Evolutionary conservation across 1,284 basidiomycete species (phyloP).

Genomic region (Cutaneotrichosporon sp.): DNA sequence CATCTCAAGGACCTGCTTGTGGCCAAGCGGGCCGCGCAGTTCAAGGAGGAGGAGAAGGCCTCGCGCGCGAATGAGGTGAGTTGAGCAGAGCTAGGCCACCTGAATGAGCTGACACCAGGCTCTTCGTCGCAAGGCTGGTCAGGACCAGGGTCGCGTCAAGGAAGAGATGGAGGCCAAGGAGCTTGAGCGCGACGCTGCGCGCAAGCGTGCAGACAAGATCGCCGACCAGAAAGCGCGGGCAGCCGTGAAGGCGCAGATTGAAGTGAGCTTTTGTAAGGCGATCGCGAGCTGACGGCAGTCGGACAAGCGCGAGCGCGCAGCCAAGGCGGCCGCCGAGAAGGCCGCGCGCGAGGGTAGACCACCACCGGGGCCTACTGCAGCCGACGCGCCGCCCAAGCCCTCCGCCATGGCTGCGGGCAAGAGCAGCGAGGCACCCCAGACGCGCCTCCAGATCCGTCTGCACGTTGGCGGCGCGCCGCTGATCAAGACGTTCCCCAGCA

Average conservation of each 20-base stretch:
- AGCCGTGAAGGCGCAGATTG: slow-evolving; percentile 85
- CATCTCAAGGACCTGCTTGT: slow-evolving; percentile 77
- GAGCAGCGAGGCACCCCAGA: slow-evolving; percentile 74
- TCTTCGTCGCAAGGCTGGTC: slow-evolving; percentile 77
- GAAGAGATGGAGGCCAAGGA: slow-evolving; percentile 79
- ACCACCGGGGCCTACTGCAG: slow-evolving; percentile 50
- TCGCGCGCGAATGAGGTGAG: slow-evolving; percentile 68
- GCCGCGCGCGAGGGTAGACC: slow-evolving; percentile 71
- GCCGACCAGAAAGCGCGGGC: slow-evolving; percentile 79
- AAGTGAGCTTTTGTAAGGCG: slow-evolving; percentile 48
- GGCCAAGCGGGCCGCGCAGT: slow-evolving; percentile 67
- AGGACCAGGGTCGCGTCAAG: slow-evolving; percentile 71
- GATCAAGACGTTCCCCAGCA: slow-evolving; percentile 74
- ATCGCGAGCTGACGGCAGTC: slow-evolving; percentile 52
- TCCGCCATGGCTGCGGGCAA: slow-evolving; percentile 56
- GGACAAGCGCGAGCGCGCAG: slow-evolving; percentile 83
- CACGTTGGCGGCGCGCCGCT: slow-evolving; percentile 74
- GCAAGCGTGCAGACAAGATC: slow-evolving; percentile 76
- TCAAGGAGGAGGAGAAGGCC: slow-evolving; percentile 68
- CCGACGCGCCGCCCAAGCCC: slow-evolving; percentile 33
- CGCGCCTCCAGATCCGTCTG: slow-evolving; percentile 75
- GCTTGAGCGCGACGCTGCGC: slow-evolving; percentile 72
- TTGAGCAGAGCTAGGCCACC: slow-evolving; percentile 17
- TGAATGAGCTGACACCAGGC: slow-evolving; percentile 38
- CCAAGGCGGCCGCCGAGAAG: slow-evolving; percentile 82